These are phyloP conservation scores for Metarhizium humberi DNA, from an alignment of 2,329 filamentous ascomycete species.

Conservation along the genomic window DNA sequence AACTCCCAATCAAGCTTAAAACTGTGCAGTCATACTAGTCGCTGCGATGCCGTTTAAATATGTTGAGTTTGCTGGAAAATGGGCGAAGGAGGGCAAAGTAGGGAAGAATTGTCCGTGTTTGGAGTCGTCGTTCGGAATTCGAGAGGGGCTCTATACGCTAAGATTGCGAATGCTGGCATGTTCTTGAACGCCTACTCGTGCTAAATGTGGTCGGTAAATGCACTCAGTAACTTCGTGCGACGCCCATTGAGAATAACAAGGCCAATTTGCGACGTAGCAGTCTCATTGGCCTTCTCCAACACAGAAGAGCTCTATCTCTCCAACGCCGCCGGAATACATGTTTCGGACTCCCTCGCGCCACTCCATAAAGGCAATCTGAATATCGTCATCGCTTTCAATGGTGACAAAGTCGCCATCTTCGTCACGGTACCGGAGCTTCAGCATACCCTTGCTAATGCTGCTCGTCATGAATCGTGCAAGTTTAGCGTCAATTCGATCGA, in stretches of 20 bases:
- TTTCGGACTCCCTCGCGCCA: slow-evolving; percentile 66
- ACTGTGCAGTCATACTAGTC: slow-evolving; percentile 12
- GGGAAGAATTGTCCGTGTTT: background rate
- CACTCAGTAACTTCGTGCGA: background rate
- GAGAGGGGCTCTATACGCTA: slow-evolving; percentile 17
- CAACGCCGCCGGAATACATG: slow-evolving; percentile 58
- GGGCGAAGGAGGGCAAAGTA: slow-evolving; percentile 5
- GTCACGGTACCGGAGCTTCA: slow-evolving; percentile 85
- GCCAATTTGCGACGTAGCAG: background rate
- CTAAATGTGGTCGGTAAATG: background rate
- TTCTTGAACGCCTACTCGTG: slow-evolving; percentile 3
- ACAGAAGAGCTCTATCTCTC: slow-evolving; percentile 85
- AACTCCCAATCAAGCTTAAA: slow-evolving; percentile 3
- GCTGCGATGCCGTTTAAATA: slow-evolving; percentile 23
- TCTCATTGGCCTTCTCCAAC: slow-evolving; percentile 35
- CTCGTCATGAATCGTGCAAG: slow-evolving; percentile 77
- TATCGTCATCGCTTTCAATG: slow-evolving; percentile 92
- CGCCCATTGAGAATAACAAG: background rate
- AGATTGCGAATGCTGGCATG: slow-evolving; percentile 20
- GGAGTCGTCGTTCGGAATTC: background rate
- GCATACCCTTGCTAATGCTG: slow-evolving; percentile 70
- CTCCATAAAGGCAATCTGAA: slow-evolving; percentile 89
- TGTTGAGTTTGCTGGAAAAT: slow-evolving; percentile 6
- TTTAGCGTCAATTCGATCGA: slow-evolving; percentile 94
- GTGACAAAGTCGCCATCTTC: slow-evolving; percentile 89